These are phyloP conservation scores for Aspergillus ochraceus DNA, from an alignment of 2,329 filamentous ascomycete species.

Conservation along the genomic window DNA sequence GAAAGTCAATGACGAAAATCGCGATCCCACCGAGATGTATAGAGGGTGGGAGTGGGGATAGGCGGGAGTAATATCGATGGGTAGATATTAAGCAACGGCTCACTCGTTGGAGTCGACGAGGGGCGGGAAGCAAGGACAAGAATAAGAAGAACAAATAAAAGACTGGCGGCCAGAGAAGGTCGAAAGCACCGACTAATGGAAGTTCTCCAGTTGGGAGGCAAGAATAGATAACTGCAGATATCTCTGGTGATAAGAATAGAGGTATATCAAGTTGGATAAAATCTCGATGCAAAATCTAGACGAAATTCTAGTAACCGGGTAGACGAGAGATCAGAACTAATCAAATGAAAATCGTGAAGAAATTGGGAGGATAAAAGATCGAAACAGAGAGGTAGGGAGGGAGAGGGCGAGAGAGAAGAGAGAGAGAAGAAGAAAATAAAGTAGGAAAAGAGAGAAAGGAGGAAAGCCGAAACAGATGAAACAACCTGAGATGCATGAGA, in stretches of 20 bases:
- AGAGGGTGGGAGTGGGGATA: not conserved
- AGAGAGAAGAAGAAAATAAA: conserved; percentile 10
- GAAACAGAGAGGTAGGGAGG: conserved; percentile 4
- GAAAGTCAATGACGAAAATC: not conserved
- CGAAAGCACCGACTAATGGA: not conserved
- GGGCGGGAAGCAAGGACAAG: not conserved
- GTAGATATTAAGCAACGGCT: not conserved
- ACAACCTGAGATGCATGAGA: conserved; percentile 23
- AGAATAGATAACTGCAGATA: too few species aligned
- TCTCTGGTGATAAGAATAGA: not conserved
- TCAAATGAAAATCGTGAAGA: conserved; percentile 8
- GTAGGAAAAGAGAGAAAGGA: conserved; percentile 5
- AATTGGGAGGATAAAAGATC: conserved; percentile 8
- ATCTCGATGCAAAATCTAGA: not conserved
- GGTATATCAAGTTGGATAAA: not conserved
- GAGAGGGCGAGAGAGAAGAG: not conserved
- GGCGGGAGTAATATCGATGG: not conserved
- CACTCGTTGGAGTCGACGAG: not conserved
- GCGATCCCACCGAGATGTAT: not conserved
- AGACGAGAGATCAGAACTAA: conserved; percentile 1
- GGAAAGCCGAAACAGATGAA: conserved; percentile 19
- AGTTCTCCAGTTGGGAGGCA: not conserved
- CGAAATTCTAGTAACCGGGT: not conserved
- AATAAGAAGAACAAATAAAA: not conserved
- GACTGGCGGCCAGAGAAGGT: not conserved